These are phyloP conservation scores for Colletotrichum filicis DNA, from an alignment of 2,329 filamentous ascomycete species.

Conservation along the genomic window DNA sequence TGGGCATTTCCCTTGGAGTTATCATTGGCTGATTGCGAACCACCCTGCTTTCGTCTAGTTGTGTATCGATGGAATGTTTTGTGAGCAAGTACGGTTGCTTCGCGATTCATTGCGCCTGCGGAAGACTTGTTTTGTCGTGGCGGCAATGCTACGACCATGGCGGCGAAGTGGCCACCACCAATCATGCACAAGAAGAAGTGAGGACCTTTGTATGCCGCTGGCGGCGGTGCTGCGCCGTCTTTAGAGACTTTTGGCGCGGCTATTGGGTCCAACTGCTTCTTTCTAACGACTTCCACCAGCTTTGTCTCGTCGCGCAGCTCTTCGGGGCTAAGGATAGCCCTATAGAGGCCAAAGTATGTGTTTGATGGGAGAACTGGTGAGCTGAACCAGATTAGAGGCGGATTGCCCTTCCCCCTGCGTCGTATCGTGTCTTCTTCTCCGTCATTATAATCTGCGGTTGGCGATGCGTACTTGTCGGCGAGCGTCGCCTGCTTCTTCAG, in stretches of 20 bases:
- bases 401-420: constrained; percentile 57
- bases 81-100: constrained; percentile 89
- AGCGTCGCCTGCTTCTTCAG: constrained; percentile 86
- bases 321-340: constrained; percentile 78
- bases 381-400: constrained; percentile 87
- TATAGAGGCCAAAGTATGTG: constrained; percentile 86
- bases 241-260: constrained; percentile 63
- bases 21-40: constrained; percentile 93
- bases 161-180: constrained; percentile 95
- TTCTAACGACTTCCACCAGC: constrained; percentile 75
- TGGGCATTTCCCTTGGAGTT: constrained; percentile 93
- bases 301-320: constrained; percentile 74
- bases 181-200: constrained; percentile 99
- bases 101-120: constrained; percentile 79
- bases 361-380: constrained; percentile 81
- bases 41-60: constrained; percentile 94
- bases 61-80: constrained; percentile 99
- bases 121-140: constrained; percentile 80
- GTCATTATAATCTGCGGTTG: constrained; percentile 62
- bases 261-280: constrained; percentile 80
- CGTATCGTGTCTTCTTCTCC: constrained; percentile 49
- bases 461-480: constrained; percentile 55
- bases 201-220: constrained; percentile 73
- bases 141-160: constrained; percentile 91
- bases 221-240: constrained; percentile 61